Percentiles rank a stretch among this genome's conserved stretches.
phyloP scores from a whole-genome alignment of 371 early-diverging fungal genomes.

The Apophysomyces sp. region DNA sequence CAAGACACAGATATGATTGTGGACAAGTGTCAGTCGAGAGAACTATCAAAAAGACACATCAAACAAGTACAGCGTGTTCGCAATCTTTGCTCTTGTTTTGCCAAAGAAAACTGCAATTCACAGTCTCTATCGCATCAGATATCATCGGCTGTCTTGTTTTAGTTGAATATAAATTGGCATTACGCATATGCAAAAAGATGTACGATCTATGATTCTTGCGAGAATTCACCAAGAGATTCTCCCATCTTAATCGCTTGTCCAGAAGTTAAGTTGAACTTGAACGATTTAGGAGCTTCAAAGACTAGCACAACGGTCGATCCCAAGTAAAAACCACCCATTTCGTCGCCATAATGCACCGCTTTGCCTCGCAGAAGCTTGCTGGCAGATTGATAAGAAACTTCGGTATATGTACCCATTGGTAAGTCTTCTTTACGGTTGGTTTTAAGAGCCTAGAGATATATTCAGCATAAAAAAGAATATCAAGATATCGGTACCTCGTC shows the following conservation, averaged over 20 bases:
- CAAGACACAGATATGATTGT: too few species aligned
- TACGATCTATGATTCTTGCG: slow-evolving; percentile 6
- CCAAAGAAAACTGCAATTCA: too few species aligned
- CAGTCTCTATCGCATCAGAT: too few species aligned
- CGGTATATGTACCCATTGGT: slow-evolving; percentile 75
- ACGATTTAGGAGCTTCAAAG: slow-evolving; percentile 89
- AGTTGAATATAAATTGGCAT: too few species aligned
- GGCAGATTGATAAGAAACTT: slow-evolving; percentile 68
- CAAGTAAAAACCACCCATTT: slow-evolving; percentile 93
- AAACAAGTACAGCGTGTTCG: too few species aligned
- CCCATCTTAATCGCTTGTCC: slow-evolving; percentile 86
- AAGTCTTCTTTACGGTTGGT: slow-evolving; percentile 68
- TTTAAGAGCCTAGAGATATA: slow-evolving; percentile 55
- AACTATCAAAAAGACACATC: too few species aligned
- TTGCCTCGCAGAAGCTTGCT: slow-evolving; percentile 67
- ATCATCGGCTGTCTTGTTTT: too few species aligned
- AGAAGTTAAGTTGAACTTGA: slow-evolving; percentile 72
- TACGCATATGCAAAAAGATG: background rate
- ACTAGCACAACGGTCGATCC: slow-evolving; percentile 97
- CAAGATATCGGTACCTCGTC: slow-evolving; percentile 57
- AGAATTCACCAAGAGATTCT: slow-evolving; percentile 68
- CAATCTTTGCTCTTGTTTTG: too few species aligned
- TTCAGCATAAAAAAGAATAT: background rate
- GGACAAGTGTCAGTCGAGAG: too few species aligned
- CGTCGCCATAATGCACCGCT: slow-evolving; percentile 75